Base-by-base conservation (phyloP, 306 rosid species). In the Chamaecrista fasciculata region DNA sequence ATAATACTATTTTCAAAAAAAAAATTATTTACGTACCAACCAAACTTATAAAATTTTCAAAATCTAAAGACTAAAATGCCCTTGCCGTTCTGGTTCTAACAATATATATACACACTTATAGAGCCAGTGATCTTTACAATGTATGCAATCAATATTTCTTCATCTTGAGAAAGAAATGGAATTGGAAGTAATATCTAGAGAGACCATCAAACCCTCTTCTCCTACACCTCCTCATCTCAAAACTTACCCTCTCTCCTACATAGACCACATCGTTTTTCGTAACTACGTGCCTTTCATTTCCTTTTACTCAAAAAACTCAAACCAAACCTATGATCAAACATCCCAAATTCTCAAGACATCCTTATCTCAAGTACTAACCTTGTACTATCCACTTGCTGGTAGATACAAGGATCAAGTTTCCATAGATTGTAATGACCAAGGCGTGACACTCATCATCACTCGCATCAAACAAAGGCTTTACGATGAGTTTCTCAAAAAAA, bases 351-450 rank as follows among this genome's bases (percentile, higher is more conserved):
- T 88, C 46, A 83, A 78, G 39, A 61, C 49, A 4, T 83, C 91
- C 11, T 65, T 89, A 15, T 74, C 89, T 1, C 9, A 78, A 51
- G 60, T 74, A 1, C 73, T 89, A 18, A 42, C 87, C 11, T 15
- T 2, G 6, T 89, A 84, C 74, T 86, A 89, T 67, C 92, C 86
- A 0, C 62, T 86, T 18, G 86, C 93, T 2, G 88, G 90, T 0
- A 80, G 60, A 19, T 2, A 73, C 59, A 72, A 20, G 73, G 85
- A 78, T 19, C 43, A 55, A 48, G 7, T 39, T 9, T 70, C 65
- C 37, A 64, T 87, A 1, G 83, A 82, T 0, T 85, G 93, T 68
- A 82, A n/a, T n/a, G n/a, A n/a, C n/a, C n/a, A n/a, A n/a, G n/a
- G n/a, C n/a, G n/a, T n/a, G n/a, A n/a, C n/a, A 80, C 77, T 84